Conservation (phyloP, 257 asterid species). For the Salvia miltiorrhiza region DNA sequence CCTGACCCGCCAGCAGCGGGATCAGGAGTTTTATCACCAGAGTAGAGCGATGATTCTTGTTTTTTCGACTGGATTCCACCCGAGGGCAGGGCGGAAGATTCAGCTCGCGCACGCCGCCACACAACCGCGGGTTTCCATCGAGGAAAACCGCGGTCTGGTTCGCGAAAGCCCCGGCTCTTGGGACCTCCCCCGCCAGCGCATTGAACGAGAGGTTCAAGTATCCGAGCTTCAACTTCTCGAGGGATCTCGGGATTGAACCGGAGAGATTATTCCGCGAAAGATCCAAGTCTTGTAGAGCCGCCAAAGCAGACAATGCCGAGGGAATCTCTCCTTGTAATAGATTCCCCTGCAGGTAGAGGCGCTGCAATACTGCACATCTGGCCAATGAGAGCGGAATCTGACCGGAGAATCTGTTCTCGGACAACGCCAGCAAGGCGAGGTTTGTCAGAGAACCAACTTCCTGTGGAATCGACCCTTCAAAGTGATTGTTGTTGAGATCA, state of each 20-base stretch:
- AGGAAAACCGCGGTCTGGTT: background rate
- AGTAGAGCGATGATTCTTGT: too few relatives aligned
- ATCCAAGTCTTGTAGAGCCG: background rate
- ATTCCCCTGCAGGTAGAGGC: slow-evolving; percentile 6
- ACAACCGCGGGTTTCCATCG: background rate
- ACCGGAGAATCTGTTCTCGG: slow-evolving; percentile 3
- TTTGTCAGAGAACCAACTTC: background rate
- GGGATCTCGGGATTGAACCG: background rate
- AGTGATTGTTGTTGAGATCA: background rate
- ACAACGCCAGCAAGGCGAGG: background rate
- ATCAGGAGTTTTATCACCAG: background rate
- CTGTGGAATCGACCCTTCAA: background rate
- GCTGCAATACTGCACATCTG: background rate
- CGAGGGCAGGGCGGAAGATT: background rate
- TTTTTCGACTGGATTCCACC: background rate
- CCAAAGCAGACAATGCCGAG: background rate
- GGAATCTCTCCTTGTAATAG: slow-evolving; percentile 13
- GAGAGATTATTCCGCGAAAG: slow-evolving; percentile 7
- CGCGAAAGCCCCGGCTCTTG: background rate
- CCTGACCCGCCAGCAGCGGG: background rate
- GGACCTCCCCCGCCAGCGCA: background rate
- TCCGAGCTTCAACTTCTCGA: background rate
- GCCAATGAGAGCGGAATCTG: background rate
- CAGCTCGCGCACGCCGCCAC: slow-evolving; percentile 5
- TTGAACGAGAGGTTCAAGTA: slow-evolving; percentile 9